Evolutionary conservation across 441 rosid species (phyloP), one percentile per base, ranked within the genome.

Genomic region (Gossypium davidsonii): DNA sequence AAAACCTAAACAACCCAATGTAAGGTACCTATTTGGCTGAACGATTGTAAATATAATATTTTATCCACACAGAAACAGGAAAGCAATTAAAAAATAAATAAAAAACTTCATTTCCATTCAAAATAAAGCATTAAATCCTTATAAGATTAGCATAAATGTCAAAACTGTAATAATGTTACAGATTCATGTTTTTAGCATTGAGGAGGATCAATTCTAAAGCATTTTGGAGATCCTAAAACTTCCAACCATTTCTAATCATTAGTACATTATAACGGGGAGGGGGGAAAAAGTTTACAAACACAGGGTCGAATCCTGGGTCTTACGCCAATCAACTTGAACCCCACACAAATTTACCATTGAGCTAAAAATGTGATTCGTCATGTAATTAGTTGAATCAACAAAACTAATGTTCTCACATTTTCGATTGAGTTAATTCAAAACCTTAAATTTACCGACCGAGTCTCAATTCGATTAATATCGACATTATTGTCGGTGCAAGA

Each of bases 21-120:
- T 39, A 75, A 12, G 8, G 26, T 49, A 67, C 71, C 59, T 17
- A 53, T 70, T 55, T 57, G 73, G 12, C 55, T 71, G 53, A 39
- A 42, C 56, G 12, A 55, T 44, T 5, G 3, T n/a, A 48, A 70
- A 42, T 7, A 15, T 23, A 23, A 23, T 14, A 34, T 64, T 31
- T 73, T 49, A 49, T 65, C 76, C 39, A 71, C 71, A 39, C 20
- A 52, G 39, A 9, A 72, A n/a, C 15, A 8, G 21, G 17, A 8
- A n/a, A 68, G 44, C 21, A 39, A 18, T 64, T 39, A 58, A 64
- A 17, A 5, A 3, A 57, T 64, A 14, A 59, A 58, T 61, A 62
- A 49, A 6, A 1, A 71, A 42, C 23, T 63, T 26, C 42, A 71
- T 25, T 58, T 65, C 18, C 31, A 63, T 66, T 57, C 46, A 74